Base-by-base conservation (phyloP, 2,329 filamentous ascomycete genomes). In the Dactylonectria estremocensis region DNA sequence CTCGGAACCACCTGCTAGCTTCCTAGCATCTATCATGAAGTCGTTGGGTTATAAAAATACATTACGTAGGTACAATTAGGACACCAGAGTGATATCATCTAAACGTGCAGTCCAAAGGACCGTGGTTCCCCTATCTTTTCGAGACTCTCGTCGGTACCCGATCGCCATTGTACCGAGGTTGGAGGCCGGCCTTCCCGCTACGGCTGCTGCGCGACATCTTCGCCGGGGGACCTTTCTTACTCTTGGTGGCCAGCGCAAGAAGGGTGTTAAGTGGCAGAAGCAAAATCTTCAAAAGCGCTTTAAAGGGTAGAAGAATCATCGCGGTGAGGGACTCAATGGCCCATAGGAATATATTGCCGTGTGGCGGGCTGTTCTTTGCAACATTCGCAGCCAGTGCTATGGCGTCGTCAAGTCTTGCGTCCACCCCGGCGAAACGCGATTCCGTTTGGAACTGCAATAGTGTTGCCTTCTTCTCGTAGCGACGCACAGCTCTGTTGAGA, bases 391-490 rank as follows among this genome's bases (percentile, higher is more conserved):
- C 93, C n/a, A 98, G 84, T 1, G 93, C 89, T 52, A 97, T 87
- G 4, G 94, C 92, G 75, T 97, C 95, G 68, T 91, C 89, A 14
- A 97, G 80, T 40, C 92, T 87, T 1, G 85, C 84, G 70, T 97
- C 93, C 5, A 97, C 84, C 20, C 90, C 88, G 46, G 89, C 87
- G 65, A 98, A 88, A 24, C 92, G 89, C 9, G 90, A 88, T 71
- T 97, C 94, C 3, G 91, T 93, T 76, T 95, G 92, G 61, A 92
- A 87, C 10, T 93, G 88, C 31, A 95, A 88, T 8, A 95, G 85
- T 0, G 92, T 92, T 5, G 92, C 90, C 74, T 95, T 93, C 82
- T 97, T 98, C 83, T 98, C 95, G 75, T 97, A 97, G 40, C 94
- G 90, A 20, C 95, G 89, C 50, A 98, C 92, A 4, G 95, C 95